Conservation (phyloP, 352 stramenopile genomes). For the Thraustochytrium striatum region DNA sequence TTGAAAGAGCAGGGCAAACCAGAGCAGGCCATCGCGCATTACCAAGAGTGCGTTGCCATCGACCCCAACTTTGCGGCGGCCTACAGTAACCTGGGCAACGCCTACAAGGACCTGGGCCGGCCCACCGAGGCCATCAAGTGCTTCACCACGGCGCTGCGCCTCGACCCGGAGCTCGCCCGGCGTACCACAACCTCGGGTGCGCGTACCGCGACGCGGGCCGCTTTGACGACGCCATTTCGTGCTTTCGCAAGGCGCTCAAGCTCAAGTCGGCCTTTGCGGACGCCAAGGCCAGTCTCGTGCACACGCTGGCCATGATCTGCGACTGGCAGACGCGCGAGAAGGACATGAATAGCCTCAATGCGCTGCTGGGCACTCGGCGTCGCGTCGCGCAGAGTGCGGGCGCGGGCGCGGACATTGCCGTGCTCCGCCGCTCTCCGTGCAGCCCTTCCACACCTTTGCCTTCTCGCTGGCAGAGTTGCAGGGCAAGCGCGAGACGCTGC, state of each 20-base stretch:
- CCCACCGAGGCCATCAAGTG: constrained; percentile 79
- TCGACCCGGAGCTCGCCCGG: constrained; percentile 80
- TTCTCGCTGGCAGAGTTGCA: constrained; percentile 64
- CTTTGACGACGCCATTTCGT: constrained; percentile 81
- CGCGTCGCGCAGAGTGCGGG: constrained; percentile 69
- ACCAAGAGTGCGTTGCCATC: constrained; percentile 86
- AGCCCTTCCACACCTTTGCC: constrained; percentile 84
- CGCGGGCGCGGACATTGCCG: constrained; percentile 61
- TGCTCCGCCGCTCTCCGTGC: constrained; percentile 68
- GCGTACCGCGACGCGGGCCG: constrained; percentile 76
- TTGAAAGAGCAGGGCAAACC: constrained; percentile 89
- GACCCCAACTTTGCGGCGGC: constrained; percentile 84
- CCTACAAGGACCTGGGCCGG: constrained; percentile 81
- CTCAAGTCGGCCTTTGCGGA: constrained; percentile 82
- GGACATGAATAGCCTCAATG: constrained; percentile 62
- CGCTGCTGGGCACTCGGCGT: background rate
- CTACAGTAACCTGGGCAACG: constrained; percentile 87
- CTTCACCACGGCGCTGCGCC: constrained; percentile 78
- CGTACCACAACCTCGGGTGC: constrained; percentile 82
- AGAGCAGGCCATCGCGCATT: constrained; percentile 86
- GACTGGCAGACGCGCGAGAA: constrained; percentile 75
- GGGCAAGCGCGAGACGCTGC: background rate
- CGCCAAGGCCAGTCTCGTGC: constrained; percentile 84
- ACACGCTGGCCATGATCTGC: constrained; percentile 83
- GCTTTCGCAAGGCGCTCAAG: constrained; percentile 81